phyloP scores from a whole-genome alignment of 495 filamentous ascomycete genomes.

The Xylaria venustula region DNA sequence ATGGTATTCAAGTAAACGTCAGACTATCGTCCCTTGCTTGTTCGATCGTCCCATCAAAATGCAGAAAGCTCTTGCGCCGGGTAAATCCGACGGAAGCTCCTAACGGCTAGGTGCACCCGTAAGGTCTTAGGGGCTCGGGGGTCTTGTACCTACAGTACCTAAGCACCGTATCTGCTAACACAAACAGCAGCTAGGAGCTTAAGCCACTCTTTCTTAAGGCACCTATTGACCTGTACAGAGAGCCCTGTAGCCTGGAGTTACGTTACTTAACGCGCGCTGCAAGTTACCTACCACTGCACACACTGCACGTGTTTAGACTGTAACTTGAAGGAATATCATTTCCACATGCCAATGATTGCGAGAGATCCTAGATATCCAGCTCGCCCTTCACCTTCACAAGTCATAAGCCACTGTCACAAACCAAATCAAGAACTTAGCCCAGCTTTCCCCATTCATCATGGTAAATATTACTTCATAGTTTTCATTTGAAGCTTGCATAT shows the following conservation, averaged over 20 bases:
- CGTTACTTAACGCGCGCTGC: slow-evolving; percentile 10
- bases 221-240: too few species aligned
- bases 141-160: too few species aligned
- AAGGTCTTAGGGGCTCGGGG: too few species aligned
- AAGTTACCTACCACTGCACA: neutral
- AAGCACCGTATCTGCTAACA: too few species aligned
- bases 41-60: slow-evolving; percentile 10
- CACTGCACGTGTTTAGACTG: slow-evolving; percentile 2
- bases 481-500: neutral
- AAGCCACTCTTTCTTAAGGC: too few species aligned
- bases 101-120: neutral
- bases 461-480: neutral
- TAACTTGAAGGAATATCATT: neutral
- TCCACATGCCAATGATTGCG: neutral
- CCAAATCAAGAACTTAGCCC: neutral
- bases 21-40: too few species aligned
- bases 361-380: neutral
- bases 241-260: too few species aligned
- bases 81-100: neutral
- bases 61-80: slow-evolving; percentile 24
- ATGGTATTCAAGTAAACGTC: too few species aligned
- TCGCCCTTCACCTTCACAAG: neutral
- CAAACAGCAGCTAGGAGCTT: too few species aligned
- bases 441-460: neutral
- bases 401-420: neutral